Percentiles rank a stretch among this genome's conserved stretches.
Evolutionary conservation across 179 eudicot genomes (phyloP).

Genomic region (Patellifolia procumbens): DNA sequence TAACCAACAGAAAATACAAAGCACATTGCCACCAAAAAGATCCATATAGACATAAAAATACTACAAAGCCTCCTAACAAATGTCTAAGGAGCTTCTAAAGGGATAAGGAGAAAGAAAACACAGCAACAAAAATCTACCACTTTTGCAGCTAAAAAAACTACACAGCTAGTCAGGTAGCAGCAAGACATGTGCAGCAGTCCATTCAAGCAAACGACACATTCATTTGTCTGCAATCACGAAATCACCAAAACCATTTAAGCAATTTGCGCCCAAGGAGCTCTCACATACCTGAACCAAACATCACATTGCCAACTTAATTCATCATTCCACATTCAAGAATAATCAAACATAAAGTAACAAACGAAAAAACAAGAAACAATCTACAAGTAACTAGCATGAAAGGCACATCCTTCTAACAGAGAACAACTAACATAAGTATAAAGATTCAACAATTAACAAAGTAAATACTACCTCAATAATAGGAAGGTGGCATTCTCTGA

Average conservation of each 20-base stretch:
- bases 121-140: constrained; percentile 32
- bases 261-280: constrained; percentile 51
- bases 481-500: constrained; percentile 39
- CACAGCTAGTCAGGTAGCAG: constrained; percentile 39
- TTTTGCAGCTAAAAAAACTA: constrained; percentile 26
- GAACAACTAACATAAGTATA: neutral
- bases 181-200: constrained; percentile 42
- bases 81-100: constrained; percentile 10
- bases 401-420: neutral
- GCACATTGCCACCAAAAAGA: constrained; percentile 20
- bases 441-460: neutral
- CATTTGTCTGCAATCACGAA: constrained; percentile 49
- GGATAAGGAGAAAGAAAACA: neutral
- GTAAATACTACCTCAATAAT: constrained; percentile 41
- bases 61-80: constrained; percentile 7
- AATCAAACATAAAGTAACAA: neutral
- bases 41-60: constrained; percentile 17
- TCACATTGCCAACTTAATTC: constrained; percentile 43
- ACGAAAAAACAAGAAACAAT: neutral
- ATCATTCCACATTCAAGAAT: constrained; percentile 21
- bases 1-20: constrained; percentile 17
- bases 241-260: constrained; percentile 54
- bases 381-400: neutral
- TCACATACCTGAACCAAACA: constrained; percentile 53
- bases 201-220: constrained; percentile 44